phyloP scores from a whole-genome alignment of 768 basidiomycete genomes.

The Suillus decipiens region DNA sequence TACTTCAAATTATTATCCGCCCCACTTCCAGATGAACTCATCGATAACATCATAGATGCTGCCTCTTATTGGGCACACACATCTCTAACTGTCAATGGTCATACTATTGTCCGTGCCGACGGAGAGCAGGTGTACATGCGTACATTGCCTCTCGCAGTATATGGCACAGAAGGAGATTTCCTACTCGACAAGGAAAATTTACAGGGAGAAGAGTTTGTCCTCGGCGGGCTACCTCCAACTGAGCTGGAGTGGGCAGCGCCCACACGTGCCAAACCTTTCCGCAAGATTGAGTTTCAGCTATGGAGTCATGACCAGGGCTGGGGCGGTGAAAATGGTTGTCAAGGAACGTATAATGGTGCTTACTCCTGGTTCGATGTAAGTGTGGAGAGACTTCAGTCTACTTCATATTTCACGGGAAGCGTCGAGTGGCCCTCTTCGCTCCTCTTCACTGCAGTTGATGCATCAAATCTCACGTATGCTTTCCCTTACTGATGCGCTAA shows the following conservation, averaged over 20 bases:
- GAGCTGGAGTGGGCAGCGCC: neutral
- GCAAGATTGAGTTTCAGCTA: conserved; percentile 11
- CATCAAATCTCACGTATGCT: neutral
- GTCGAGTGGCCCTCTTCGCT: conserved; percentile 2
- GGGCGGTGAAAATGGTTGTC: neutral
- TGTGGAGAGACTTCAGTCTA: conserved; percentile 2
- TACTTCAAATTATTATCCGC: conserved; percentile 1
- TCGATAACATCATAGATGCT: conserved; percentile 24
- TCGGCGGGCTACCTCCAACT: neutral
- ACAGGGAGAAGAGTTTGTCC: neutral
- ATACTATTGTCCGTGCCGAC: neutral
- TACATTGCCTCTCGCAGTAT: conserved; percentile 12
- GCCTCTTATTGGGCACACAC: conserved; percentile 26
- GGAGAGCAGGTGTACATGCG: conserved; percentile 9
- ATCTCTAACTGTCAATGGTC: neutral
- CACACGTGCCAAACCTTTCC: neutral
- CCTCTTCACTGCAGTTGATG: neutral
- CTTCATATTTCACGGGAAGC: neutral
- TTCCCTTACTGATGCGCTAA: neutral
- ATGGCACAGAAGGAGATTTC: conserved; percentile 8
- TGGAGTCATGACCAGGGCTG: conserved; percentile 12
- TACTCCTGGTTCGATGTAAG: conserved; percentile 7
- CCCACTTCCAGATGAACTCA: conserved; percentile 2
- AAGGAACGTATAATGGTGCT: conserved; percentile 1
- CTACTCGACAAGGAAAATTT: neutral